phyloP scores from a whole-genome alignment of 495 filamentous ascomycete species.

The Podospora sp. region DNA sequence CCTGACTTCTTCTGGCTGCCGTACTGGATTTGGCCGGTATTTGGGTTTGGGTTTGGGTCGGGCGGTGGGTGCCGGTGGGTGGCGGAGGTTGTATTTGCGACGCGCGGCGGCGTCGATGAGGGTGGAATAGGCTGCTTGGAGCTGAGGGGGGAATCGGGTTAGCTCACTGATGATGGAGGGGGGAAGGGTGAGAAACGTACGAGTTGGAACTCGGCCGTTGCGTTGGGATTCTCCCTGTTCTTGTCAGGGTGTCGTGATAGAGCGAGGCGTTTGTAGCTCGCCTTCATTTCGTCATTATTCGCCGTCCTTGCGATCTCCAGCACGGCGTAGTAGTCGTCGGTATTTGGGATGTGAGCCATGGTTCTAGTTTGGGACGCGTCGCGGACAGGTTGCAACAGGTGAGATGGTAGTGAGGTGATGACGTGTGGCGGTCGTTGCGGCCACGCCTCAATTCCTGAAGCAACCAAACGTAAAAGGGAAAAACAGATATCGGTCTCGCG shows the following conservation, averaged over 20 bases:
- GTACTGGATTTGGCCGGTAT: too few species aligned
- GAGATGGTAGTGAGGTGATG: too few species aligned
- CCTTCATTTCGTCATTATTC: not conserved
- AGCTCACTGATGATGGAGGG: too few species aligned
- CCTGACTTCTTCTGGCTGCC: too few species aligned
- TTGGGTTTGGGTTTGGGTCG: not conserved
- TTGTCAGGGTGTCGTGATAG: not conserved
- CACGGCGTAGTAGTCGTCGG: slow-evolving; percentile 10
- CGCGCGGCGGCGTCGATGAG: not conserved
- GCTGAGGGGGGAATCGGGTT: not conserved
- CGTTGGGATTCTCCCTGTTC: not conserved
- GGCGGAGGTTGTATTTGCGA: not conserved
- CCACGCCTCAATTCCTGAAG: too few species aligned
- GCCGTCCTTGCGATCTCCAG: not conserved
- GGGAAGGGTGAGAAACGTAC: not conserved
- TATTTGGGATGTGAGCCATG: not conserved
- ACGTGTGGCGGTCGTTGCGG: too few species aligned
- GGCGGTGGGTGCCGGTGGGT: not conserved
- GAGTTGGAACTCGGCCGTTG: slow-evolving; percentile 7
- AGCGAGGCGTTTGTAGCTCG: slow-evolving; percentile 10
- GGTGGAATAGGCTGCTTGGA: slow-evolving; percentile 14
- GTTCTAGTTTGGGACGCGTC: too few species aligned
- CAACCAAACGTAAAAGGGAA: too few species aligned
- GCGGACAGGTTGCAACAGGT: too few species aligned
- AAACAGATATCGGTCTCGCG: too few species aligned